Evolutionary conservation across 768 basidiomycete species (phyloP), one percentile per base, ranked within the genome.

Genomic region (Russula emetica): DNA sequence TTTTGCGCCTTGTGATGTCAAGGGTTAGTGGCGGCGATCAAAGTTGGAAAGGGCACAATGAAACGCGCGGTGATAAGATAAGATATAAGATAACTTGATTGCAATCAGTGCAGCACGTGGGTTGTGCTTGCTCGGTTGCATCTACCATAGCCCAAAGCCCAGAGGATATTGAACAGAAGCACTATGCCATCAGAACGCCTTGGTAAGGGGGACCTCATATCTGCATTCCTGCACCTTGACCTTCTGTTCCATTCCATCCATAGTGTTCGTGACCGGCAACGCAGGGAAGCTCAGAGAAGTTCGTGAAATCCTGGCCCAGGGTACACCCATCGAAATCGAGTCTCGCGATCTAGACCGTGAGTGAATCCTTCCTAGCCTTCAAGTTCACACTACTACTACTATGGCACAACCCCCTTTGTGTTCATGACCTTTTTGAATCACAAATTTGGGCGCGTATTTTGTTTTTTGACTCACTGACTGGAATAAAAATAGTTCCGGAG

Each of bases 251-350:
- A 22, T 40, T 20, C 32, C 6, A 8, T 32, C 0, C 6, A 44
- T 60, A 96, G 94, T 89, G 28, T 97, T 98, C 73, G 93, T 98
- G 20, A 98, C 96, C 0, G 92, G 94, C 30, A 98, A 98, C 72
- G 83, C 86, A 22, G 93, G 94, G 78, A 98, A 98, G 74, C 79
- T 98, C 30, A 82, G 80, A 63, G 96, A 98, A 76, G 93, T 95
- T 64, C 84, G 85, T 70, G 83, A 84, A 36, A 98, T 98, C 72
- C 80, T 98, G 20, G 82, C 81, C 0, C 77, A 83, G 16, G 85
- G 85, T 18, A 74, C 80, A n/a, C 83, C 87, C 10, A 83, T 98
- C 68, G 83, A 87, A 58, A 82, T 98, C 55, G 85, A 87, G 58
- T 88, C 90, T 2, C 82, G 82, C 70, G 85, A 83, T 67, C 80